A percentile compares a stretch with the other conserved stretches of the same genome.
Conservation (phyloP, 306 rosid genomes). For the Cicer bijugum region DNA sequence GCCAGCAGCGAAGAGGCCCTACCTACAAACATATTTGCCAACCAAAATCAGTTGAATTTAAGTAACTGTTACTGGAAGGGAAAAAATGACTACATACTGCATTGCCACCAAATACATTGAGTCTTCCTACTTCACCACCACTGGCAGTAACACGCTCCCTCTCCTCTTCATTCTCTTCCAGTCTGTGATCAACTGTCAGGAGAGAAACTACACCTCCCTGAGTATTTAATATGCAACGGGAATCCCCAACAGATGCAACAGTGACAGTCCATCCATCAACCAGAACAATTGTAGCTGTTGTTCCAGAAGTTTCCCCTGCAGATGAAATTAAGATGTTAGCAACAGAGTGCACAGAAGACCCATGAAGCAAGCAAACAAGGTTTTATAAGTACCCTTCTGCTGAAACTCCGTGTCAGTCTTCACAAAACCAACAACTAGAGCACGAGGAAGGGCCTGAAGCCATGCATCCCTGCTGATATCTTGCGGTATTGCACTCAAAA, state of each 20-base stretch:
- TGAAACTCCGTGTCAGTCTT: conserved; percentile 98
- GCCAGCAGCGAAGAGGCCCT: conserved; percentile 99
- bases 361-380: conserved; percentile 1
- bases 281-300: conserved; percentile 94
- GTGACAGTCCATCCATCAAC: conserved; percentile 97
- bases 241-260: conserved; percentile 98
- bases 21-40: conserved; percentile 57
- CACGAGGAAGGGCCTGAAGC: conserved; percentile 98
- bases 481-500: conserved; percentile 92
- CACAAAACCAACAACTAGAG: conserved; percentile 93
- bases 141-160: conserved; percentile 98
- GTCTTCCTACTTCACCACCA: conserved; percentile 99
- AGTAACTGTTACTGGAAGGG: conserved; percentile 31
- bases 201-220: conserved; percentile 94
- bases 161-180: conserved; percentile 95
- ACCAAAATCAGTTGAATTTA: conserved; percentile 30
- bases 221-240: conserved; percentile 93
- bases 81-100: conserved; percentile 61
- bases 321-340: conserved; percentile 35
- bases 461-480: conserved; percentile 88
- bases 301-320: conserved; percentile 98
- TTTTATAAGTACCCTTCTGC: conserved; percentile 67
- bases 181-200: conserved; percentile 93
- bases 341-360: conserved; percentile 31
- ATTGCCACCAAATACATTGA: conserved; percentile 87